Base-by-base conservation (phyloP, 2,329 filamentous ascomycete genomes). In the Aspergillus sp. region DNA sequence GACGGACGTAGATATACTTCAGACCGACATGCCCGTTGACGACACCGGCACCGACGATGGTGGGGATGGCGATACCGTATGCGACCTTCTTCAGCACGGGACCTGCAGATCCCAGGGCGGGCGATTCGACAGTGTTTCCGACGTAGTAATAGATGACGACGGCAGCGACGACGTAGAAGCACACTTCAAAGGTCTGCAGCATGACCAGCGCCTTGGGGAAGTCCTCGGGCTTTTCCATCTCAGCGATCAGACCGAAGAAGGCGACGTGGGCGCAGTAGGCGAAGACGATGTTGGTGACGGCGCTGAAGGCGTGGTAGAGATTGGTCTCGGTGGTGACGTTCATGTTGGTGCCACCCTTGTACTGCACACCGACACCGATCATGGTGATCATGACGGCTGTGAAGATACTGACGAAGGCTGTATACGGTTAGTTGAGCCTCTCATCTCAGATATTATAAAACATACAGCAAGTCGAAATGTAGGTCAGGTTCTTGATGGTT, bases 251-350 rank as follows among this genome's bases (percentile, higher is more conserved):
- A 55, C 71, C 74, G 63, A 85, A 85, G 69, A 85, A 86, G 49
- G 79, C 81, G n/a, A 83, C 78, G 55, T 85, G 81, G 11, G 79
- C 81, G 65, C 80, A 73, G 68, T 84, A 88, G 37, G 85, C 83
- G 47, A 88, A 81, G 45, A 86, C 73, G 45, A 88, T 87, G 66
- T 86, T 86, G 52, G 72, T 75, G 42, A 85, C 73, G n/a, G 78
- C 75, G 33, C 78, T 73, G 56, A 85, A 83, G 12, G 71, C 79
- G 32, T 76, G 70, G 37, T 71, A 68, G 38, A 85, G 70, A 32
- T 63, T 67, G 1, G 75, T 59, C 2, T 70, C 59, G 26, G 64
- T 56, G 5, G 68, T 66, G 27, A 66, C 60, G 26, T 64, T 52
- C 36, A 71, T 59, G 27, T 59, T 60, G 8, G 52, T 53, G 27